phyloP scores from a whole-genome alignment of 2,329 filamentous ascomycete genomes.

The Annulohypoxylon truncatum region DNA sequence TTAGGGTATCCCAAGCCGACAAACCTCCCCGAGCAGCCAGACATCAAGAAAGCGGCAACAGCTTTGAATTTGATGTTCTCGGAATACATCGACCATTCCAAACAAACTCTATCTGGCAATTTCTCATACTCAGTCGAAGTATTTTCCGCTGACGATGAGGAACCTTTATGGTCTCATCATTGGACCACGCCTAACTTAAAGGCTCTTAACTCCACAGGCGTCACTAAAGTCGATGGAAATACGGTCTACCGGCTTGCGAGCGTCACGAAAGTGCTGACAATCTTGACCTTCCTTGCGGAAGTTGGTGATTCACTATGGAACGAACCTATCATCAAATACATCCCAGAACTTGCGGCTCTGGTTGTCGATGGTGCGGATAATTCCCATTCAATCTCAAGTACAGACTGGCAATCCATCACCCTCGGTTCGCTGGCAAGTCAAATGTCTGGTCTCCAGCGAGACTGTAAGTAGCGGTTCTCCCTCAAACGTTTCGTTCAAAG shows the following conservation, averaged over 20 bases:
- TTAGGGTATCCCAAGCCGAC: conserved; percentile 48
- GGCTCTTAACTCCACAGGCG: conserved; percentile 47
- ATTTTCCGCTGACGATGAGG: conserved; percentile 45
- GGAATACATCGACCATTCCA: conserved; percentile 49
- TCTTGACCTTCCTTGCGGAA: conserved; percentile 51
- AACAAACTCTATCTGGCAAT: conserved; percentile 42
- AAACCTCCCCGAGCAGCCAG: conserved; percentile 38
- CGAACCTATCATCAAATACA: conserved; percentile 54
- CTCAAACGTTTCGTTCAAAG: background rate
- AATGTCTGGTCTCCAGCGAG: conserved; percentile 51
- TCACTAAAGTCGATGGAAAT: conserved; percentile 41
- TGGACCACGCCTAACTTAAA: conserved; percentile 50
- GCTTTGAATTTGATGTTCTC: conserved; percentile 43
- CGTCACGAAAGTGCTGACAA: conserved; percentile 54
- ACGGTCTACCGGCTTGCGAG: conserved; percentile 50
- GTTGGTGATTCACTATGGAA: conserved; percentile 52
- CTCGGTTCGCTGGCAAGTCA: conserved; percentile 46
- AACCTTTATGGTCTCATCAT: conserved; percentile 45
- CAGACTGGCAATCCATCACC: conserved; percentile 46
- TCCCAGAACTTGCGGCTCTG: conserved; percentile 53
- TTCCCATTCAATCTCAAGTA: conserved; percentile 45
- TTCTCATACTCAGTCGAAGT: conserved; percentile 52
- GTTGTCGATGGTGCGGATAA: conserved; percentile 18
- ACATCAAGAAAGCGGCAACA: conserved; percentile 38
- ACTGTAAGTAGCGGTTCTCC: conserved; percentile 45